phyloP scores from a whole-genome alignment of 768 basidiomycete species.

The Mycena indigotica region DNA sequence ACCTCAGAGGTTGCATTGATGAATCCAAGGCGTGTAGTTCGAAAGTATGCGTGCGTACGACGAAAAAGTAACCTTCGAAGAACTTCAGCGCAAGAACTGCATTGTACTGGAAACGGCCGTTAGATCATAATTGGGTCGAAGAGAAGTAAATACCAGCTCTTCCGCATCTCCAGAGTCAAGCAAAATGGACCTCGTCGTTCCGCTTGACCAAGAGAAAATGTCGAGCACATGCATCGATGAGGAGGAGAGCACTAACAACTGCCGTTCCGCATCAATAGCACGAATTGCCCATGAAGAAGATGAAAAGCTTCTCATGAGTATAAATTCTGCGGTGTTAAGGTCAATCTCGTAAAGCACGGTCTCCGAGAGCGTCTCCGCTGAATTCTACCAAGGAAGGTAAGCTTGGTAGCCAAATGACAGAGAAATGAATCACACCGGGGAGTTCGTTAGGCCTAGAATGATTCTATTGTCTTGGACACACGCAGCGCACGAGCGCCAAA shows the following conservation, averaged over 20 bases:
- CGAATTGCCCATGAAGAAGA: slow-evolving; percentile 14
- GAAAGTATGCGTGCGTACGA: slow-evolving; percentile 53
- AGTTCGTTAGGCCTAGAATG: slow-evolving; percentile 10
- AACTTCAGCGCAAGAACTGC: slow-evolving; percentile 46
- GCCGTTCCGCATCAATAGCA: slow-evolving; percentile 6
- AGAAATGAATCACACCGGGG: slow-evolving; percentile 1
- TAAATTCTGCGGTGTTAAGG: neutral
- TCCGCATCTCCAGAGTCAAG: slow-evolving; percentile 34
- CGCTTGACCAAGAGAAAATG: slow-evolving; percentile 4
- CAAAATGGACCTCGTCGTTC: slow-evolving; percentile 22
- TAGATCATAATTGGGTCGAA: neutral
- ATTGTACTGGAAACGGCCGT: slow-evolving; percentile 45
- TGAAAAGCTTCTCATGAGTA: neutral
- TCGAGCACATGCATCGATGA: slow-evolving; percentile 10
- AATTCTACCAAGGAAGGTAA: neutral
- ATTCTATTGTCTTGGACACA: neutral
- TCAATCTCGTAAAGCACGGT: slow-evolving; percentile 10
- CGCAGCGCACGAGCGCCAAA: slow-evolving; percentile 13
- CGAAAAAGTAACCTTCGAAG: slow-evolving; percentile 51
- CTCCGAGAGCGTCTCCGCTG: neutral
- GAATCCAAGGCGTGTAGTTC: slow-evolving; percentile 43
- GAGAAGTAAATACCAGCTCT: slow-evolving; percentile 30
- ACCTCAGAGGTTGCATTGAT: slow-evolving; percentile 19
- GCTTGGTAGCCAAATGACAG: neutral
- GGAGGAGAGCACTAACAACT: slow-evolving; percentile 14